These are phyloP conservation scores for Rhipidocladum racemiflorum DNA, from an alignment of 176 grass and related monocot genomes.

Conservation along the genomic window DNA sequence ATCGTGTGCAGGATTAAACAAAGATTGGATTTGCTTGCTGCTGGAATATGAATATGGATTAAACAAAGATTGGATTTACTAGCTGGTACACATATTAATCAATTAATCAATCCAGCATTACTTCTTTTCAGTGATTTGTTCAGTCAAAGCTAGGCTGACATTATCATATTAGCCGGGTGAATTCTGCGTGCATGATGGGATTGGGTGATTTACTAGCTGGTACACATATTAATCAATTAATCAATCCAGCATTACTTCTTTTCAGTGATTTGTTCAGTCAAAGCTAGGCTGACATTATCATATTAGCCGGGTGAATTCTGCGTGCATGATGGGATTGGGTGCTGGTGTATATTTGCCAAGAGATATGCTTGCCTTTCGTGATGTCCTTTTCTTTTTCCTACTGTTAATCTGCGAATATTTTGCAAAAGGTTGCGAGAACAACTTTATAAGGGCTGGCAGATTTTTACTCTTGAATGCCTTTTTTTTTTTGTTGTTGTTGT, in stretches of 20 bases:
- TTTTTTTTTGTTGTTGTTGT: background rate
- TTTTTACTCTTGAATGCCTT: background rate
- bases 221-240: background rate
- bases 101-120: background rate
- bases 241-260: background rate
- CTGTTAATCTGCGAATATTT: background rate
- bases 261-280: slow-evolving; percentile 25
- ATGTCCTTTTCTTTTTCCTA: background rate
- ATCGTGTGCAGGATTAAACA: slow-evolving; percentile 28
- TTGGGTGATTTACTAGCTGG: background rate
- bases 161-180: background rate
- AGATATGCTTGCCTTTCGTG: slow-evolving; percentile 7
- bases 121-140: slow-evolving; percentile 11
- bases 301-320: background rate
- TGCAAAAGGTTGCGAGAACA: background rate
- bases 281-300: background rate
- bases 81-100: background rate
- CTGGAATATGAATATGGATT: slow-evolving; percentile 17
- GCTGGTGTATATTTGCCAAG: background rate
- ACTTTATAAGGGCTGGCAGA: background rate
- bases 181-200: background rate
- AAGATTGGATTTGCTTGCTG: slow-evolving; percentile 19
- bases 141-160: slow-evolving; percentile 16
- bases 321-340: background rate
- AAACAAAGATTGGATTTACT: too few species aligned